Evolutionary conservation across 805 yeast species (phyloP).

Genomic region (Metschnikowia santaceciliae): DNA sequence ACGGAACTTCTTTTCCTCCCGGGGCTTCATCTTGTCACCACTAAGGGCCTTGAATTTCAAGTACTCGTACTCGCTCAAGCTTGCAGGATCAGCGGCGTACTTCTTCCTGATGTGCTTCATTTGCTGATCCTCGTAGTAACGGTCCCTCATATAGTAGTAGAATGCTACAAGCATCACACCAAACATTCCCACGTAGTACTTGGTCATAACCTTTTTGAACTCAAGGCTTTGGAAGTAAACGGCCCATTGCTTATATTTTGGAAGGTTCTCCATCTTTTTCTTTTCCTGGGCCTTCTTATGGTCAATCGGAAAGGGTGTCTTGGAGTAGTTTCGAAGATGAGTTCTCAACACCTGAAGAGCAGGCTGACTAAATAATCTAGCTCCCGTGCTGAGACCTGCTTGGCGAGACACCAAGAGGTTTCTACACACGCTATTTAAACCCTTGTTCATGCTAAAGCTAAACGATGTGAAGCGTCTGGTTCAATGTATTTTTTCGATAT

Average conservation of each 20-base stretch:
- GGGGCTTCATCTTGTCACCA: slow-evolving; percentile 56
- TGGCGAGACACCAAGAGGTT: neutral
- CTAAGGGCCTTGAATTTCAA: slow-evolving; percentile 57
- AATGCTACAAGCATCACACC: slow-evolving; percentile 55
- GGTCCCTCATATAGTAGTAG: slow-evolving; percentile 60
- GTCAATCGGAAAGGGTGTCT: slow-evolving; percentile 35
- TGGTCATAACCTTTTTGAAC: slow-evolving; percentile 57
- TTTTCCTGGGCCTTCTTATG: slow-evolving; percentile 27
- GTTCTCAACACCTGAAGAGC: neutral
- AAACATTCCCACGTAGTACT: slow-evolving; percentile 59
- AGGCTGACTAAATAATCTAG: too few relatives aligned
- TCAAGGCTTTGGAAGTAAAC: slow-evolving; percentile 45
- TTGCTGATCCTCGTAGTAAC: slow-evolving; percentile 63
- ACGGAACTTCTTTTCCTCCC: slow-evolving; percentile 56
- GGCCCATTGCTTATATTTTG: slow-evolving; percentile 39
- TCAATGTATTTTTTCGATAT: neutral
- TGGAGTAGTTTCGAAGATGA: slow-evolving; percentile 13
- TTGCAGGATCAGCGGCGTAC: slow-evolving; percentile 30
- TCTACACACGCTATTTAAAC: neutral
- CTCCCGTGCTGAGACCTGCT: neutral
- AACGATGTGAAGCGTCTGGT: neutral
- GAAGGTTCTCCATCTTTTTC: slow-evolving; percentile 26
- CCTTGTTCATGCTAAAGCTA: neutral
- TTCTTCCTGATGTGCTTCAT: slow-evolving; percentile 40
- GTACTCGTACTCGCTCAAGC: slow-evolving; percentile 58